Conservation (phyloP, 495 filamentous ascomycete species). For the Hypoxylon rickii region DNA sequence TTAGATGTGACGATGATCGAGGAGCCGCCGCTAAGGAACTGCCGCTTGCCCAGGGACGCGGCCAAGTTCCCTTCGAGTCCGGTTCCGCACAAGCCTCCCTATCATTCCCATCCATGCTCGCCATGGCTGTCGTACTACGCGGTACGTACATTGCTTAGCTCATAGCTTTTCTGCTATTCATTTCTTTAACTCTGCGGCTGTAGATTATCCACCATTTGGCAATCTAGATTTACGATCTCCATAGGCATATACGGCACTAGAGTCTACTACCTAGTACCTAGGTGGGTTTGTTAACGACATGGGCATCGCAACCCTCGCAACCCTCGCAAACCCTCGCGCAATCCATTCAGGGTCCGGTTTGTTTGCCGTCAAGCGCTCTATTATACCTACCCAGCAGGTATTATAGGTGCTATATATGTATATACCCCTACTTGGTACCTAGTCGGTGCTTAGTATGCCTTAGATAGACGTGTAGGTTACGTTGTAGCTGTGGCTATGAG, state of each 20-base stretch:
- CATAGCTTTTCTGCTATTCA: background rate
- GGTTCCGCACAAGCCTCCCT: conserved; percentile 36
- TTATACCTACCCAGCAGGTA: too few relatives aligned
- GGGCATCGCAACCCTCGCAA: background rate
- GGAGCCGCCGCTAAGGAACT: conserved; percentile 37
- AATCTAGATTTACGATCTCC: conserved; percentile 20
- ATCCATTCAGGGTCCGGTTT: too few relatives aligned
- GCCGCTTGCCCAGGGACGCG: conserved; percentile 31
- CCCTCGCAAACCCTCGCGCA: too few relatives aligned
- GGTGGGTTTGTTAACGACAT: too few relatives aligned
- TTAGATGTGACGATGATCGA: conserved; percentile 33
- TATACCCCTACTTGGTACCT: background rate
- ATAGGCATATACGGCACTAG: conserved; percentile 9
- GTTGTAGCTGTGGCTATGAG: background rate
- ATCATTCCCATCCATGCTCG: conserved; percentile 30
- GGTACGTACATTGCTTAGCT: conserved; percentile 5
- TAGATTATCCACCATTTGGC: conserved; percentile 37
- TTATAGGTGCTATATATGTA: too few relatives aligned
- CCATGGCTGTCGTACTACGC: background rate
- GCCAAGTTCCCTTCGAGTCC: conserved; percentile 30
- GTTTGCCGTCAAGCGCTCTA: too few relatives aligned
- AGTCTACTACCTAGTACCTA: too few relatives aligned
- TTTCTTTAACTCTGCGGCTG: conserved; percentile 23
- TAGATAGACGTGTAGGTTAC: background rate
- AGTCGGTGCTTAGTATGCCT: background rate